Evolutionary conservation across 1,284 basidiomycete genomes (phyloP).

Genomic region (Boletus sp.): DNA sequence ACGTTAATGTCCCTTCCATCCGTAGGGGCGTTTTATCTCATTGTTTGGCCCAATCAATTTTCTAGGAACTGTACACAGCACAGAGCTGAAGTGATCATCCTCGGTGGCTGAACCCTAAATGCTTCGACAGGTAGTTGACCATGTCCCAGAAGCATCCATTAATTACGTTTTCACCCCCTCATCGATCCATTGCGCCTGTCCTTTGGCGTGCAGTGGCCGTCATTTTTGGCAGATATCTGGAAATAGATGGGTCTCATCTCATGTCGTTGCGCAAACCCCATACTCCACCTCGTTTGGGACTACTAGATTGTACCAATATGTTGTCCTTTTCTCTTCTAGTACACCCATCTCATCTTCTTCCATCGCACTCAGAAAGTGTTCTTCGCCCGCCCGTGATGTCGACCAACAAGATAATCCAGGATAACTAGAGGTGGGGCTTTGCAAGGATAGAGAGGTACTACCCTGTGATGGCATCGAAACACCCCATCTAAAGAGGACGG

Average conservation of each 20-base stretch:
- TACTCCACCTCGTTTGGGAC: not conserved
- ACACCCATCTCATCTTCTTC: not conserved
- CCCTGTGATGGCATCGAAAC: not conserved
- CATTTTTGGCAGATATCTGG: not conserved
- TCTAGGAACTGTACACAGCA: no score
- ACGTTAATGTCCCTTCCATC: not conserved
- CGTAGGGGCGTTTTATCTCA: no score
- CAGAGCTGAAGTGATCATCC: no score
- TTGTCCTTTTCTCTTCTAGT: not conserved
- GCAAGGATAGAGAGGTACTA: not conserved
- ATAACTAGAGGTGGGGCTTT: no score
- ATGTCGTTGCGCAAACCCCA: not conserved
- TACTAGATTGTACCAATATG: not conserved
- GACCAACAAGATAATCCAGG: not conserved
- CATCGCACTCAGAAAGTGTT: not conserved
- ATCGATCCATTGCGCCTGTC: no score
- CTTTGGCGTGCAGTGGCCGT: not conserved
- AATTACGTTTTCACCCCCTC: not conserved
- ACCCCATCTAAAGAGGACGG: not conserved
- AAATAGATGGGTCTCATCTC: not conserved
- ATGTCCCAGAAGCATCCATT: no score
- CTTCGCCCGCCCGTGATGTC: not conserved
- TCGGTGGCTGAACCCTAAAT: no score
- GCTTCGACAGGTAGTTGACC: not conserved
- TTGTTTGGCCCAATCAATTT: no score